Conservation (phyloP, 2,329 filamentous ascomycete species). For the Chaetomiaceae sp. region DNA sequence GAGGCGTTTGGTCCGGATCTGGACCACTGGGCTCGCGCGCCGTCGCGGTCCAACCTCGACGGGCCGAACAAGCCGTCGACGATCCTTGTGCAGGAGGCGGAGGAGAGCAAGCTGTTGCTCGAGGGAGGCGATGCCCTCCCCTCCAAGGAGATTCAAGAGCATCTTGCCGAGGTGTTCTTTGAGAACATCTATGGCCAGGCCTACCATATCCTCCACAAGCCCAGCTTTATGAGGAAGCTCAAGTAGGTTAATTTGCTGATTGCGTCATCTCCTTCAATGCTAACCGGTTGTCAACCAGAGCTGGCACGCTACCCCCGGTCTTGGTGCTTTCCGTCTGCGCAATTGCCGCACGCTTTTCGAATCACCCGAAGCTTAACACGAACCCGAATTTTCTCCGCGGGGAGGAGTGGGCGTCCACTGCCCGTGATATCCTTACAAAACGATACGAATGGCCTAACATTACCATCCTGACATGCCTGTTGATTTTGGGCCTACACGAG, state of each 20-base stretch:
- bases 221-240: conserved; percentile 89
- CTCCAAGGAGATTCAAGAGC: conserved; percentile 82
- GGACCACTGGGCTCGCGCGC: conserved; percentile 70
- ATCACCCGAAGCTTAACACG: conserved; percentile 72
- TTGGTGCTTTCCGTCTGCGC: conserved; percentile 91
- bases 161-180: conserved; percentile 91
- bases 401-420: conserved; percentile 83
- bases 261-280: conserved; percentile 13
- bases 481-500: conserved; percentile 86
- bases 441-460: conserved; percentile 95
- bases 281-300: conserved; percentile 41
- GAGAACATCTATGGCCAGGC: conserved; percentile 94
- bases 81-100: conserved; percentile 57
- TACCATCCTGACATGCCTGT: conserved; percentile 84
- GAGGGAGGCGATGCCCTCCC: conserved; percentile 83
- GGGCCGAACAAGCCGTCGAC: conserved; percentile 48
- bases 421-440: conserved; percentile 80
- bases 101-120: conserved; percentile 71
- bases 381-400: conserved; percentile 81
- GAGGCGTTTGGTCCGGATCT: conserved; percentile 82
- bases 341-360: conserved; percentile 90
- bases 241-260: conserved; percentile 45
- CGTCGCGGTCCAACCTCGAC: conserved; percentile 46
- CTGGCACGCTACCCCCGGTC: conserved; percentile 79
- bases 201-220: conserved; percentile 92